phyloP scores from a whole-genome alignment of 345 rosid species.

The Euclidium syriacum region DNA sequence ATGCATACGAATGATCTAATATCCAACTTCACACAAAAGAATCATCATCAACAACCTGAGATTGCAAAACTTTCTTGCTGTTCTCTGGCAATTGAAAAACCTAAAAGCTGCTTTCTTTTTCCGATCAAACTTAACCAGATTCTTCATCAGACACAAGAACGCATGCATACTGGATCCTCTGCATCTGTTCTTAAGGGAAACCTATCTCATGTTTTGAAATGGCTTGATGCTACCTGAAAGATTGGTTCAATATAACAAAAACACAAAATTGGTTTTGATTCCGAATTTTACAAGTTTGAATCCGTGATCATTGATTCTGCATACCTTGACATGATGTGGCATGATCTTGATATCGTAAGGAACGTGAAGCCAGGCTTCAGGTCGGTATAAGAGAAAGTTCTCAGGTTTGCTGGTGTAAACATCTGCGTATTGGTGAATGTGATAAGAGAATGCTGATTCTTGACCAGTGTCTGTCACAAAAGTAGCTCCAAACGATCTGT shows the following conservation, averaged over 20 bases:
- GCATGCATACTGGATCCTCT: neutral
- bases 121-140: neutral
- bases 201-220: conserved; percentile 37
- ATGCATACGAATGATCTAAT: conserved; percentile 2
- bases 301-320: neutral
- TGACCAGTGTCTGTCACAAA: conserved; percentile 88
- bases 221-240: conserved; percentile 56
- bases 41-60: neutral
- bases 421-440: conserved; percentile 93
- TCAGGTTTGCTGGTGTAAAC: conserved; percentile 91
- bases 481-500: conserved; percentile 91
- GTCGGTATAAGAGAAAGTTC: conserved; percentile 68
- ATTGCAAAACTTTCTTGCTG: neutral
- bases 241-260: neutral
- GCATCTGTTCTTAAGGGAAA: neutral
- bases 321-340: conserved; percentile 98
- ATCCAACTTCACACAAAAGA: neutral
- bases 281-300: neutral
- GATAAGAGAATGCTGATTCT: conserved; percentile 92
- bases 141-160: neutral
- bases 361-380: conserved; percentile 95
- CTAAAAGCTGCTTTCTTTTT: neutral
- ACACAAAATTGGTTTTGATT: neutral
- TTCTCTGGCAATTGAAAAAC: neutral
- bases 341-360: conserved; percentile 88